Percentiles rank a stretch among this genome's conserved stretches.
Conservation (phyloP, 371 early-diverging fungal species). For the Mortierella sp. region DNA sequence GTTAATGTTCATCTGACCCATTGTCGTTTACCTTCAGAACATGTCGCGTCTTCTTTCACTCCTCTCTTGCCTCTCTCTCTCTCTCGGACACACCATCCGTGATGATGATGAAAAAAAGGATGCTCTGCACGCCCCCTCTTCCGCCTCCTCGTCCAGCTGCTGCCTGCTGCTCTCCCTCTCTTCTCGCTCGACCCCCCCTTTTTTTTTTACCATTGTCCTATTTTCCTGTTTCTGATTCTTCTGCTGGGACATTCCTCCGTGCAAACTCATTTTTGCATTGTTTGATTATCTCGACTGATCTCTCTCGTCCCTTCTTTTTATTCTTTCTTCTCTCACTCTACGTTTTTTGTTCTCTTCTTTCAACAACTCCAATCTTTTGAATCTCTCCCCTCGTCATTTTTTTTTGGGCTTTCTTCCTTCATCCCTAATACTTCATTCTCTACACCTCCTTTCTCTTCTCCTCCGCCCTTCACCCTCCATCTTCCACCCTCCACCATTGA, state of each 20-base stretch:
- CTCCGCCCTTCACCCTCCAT: too few relatives aligned
- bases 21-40: neutral
- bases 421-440: neutral
- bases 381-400: neutral
- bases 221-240: neutral
- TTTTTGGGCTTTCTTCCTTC: conserved; percentile 4
- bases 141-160: neutral
- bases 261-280: too few relatives aligned
- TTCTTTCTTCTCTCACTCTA: neutral
- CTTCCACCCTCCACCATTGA: neutral
- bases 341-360: conserved; percentile 6
- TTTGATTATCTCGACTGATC: too few relatives aligned
- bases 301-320: too few relatives aligned
- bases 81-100: neutral
- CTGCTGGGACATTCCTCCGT: too few relatives aligned
- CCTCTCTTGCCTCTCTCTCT: neutral
- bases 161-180: neutral
- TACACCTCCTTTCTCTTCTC: neutral
- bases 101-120: neutral
- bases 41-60: neutral
- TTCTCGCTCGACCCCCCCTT: neutral
- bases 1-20: neutral
- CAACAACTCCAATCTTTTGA: neutral
- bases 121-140: neutral
- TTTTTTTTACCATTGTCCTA: neutral